phyloP scores from a whole-genome alignment of 2,329 filamentous ascomycete species.

The Aspergillus sp. region DNA sequence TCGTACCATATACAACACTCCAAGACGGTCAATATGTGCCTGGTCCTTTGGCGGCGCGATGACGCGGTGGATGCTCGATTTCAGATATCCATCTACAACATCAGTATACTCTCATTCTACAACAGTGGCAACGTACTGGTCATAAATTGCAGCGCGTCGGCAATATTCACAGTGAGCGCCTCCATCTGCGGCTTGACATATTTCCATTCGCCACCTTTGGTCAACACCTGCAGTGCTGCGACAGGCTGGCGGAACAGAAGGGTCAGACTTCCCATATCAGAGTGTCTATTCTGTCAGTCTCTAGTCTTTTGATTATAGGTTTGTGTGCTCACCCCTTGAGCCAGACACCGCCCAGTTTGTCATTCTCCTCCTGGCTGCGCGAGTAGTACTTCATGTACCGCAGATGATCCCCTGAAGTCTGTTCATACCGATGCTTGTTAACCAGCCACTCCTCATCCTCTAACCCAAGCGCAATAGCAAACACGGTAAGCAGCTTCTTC shows the following conservation, averaged over 20 bases:
- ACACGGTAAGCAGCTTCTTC: neutral
- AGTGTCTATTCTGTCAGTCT: neutral
- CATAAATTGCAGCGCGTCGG: neutral
- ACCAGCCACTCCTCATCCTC: neutral
- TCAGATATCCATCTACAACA: neutral
- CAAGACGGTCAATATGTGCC: neutral
- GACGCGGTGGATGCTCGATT: constrained; percentile 1
- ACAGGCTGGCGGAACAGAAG: neutral
- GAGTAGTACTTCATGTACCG: constrained; percentile 4
- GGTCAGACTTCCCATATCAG: neutral
- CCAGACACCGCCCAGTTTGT: neutral
- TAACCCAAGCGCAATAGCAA: neutral
- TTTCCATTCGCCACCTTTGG: neutral
- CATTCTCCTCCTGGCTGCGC: neutral
- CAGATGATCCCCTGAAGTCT: neutral
- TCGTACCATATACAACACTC: neutral
- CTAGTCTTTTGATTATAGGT: too few species aligned
- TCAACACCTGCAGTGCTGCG: neutral
- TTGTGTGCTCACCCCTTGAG: neutral
- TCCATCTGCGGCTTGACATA: neutral
- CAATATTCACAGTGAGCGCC: constrained; percentile 31
- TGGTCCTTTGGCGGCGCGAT: constrained; percentile 1
- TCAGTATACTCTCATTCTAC: too few species aligned
- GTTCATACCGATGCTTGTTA: constrained; percentile 1
- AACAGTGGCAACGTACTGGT: too few species aligned